These are phyloP conservation scores for Tetrapisispora fleetii DNA, from an alignment of 805 yeast genomes.

Conservation along the genomic window DNA sequence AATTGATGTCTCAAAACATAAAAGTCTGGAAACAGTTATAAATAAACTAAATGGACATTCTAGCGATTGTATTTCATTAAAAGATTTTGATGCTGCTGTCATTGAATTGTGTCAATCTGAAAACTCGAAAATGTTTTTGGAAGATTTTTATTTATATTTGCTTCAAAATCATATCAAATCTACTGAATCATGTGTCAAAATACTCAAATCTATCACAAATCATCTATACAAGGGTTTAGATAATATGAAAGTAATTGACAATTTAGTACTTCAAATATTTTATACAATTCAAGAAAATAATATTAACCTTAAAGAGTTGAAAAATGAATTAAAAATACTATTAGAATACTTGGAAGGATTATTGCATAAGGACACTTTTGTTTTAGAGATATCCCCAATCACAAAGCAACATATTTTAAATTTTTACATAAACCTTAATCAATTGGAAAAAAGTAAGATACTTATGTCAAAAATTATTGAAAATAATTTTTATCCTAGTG, in stretches of 20 bases:
- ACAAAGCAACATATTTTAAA: conserved; percentile 10
- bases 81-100: not conserved
- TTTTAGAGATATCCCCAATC: conserved; percentile 7
- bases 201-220: conserved; percentile 11
- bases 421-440: conserved; percentile 6
- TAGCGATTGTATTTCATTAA: too few relatives aligned
- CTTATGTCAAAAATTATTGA: conserved; percentile 9
- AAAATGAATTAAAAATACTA: not conserved
- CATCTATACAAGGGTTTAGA: conserved; percentile 15
- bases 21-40: conserved; percentile 2
- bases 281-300: not conserved
- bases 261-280: not conserved
- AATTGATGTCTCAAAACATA: not conserved
- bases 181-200: conserved; percentile 5
- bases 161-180: conserved; percentile 16
- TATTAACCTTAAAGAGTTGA: not conserved
- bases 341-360: not conserved
- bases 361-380: conserved; percentile 8
- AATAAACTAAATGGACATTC: not conserved
- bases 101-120: conserved; percentile 3
- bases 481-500: conserved; percentile 9
- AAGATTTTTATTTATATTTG: conserved; percentile 27
- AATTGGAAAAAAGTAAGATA: conserved; percentile 9
- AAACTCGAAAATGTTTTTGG: conserved; percentile 20
- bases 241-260: conserved; percentile 14